A percentile compares a stretch with the other conserved stretches of the same genome.
Conservation (phyloP, 495 filamentous ascomycete genomes). For the Mytilinidion resinicola region DNA sequence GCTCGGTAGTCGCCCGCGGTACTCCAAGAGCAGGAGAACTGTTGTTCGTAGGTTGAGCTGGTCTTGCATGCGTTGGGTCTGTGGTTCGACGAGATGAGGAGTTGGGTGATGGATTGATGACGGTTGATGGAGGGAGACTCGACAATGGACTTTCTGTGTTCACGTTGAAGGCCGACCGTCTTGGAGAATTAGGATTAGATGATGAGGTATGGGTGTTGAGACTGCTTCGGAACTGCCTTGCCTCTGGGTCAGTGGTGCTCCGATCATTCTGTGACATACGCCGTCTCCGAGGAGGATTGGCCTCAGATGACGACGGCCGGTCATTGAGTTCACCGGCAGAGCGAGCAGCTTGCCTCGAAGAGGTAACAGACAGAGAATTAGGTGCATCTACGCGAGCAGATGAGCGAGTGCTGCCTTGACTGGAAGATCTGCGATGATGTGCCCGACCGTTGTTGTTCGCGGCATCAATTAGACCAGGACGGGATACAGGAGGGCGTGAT, state of each 20-base stretch:
- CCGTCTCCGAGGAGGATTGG: slow-evolving; percentile 12
- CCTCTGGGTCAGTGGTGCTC: slow-evolving; percentile 43
- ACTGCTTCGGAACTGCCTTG: slow-evolving; percentile 18
- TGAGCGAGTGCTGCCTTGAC: slow-evolving; percentile 38
- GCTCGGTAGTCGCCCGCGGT: slow-evolving; percentile 17
- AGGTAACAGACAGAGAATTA: slow-evolving; percentile 4
- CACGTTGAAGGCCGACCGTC: slow-evolving; percentile 20
- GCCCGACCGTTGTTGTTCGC: slow-evolving; percentile 33
- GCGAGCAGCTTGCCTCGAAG: slow-evolving; percentile 41
- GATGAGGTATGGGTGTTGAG: slow-evolving; percentile 10
- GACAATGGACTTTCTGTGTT: slow-evolving; percentile 15
- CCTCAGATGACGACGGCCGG: slow-evolving; percentile 36
- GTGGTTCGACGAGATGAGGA: slow-evolving; percentile 20
- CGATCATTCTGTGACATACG: slow-evolving; percentile 36
- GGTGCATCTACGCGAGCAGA: slow-evolving; percentile 12
- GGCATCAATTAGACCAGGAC: slow-evolving; percentile 51
- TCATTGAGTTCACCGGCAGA: slow-evolving; percentile 57
- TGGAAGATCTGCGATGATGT: slow-evolving; percentile 49
- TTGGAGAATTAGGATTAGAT: slow-evolving; percentile 24
- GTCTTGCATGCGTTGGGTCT: slow-evolving; percentile 17
- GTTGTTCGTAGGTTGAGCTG: slow-evolving; percentile 8
- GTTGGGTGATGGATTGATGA: not conserved
- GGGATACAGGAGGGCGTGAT: slow-evolving; percentile 48
- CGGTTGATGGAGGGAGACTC: not conserved
- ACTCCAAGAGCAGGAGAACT: slow-evolving; percentile 11